These are phyloP conservation scores for Diaporthe sp. DNA, from an alignment of 2,329 filamentous ascomycete species.

Conservation along the genomic window DNA sequence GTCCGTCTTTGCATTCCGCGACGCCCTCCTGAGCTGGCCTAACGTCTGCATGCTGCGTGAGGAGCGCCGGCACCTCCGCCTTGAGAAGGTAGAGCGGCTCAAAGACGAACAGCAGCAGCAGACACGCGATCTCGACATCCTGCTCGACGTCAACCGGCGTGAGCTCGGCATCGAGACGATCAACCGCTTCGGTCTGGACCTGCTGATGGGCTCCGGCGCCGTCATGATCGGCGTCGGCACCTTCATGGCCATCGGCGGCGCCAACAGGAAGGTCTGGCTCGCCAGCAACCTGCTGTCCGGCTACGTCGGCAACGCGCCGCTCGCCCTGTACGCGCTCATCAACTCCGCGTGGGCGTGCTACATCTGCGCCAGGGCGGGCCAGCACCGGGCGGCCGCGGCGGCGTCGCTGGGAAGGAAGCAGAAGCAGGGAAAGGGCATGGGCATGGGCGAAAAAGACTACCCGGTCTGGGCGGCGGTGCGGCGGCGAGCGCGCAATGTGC, in stretches of 20 bases:
- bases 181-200: slow-evolving; percentile 64
- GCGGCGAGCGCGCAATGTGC: slow-evolving; percentile 53
- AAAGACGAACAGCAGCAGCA: slow-evolving; percentile 36
- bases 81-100: slow-evolving; percentile 21
- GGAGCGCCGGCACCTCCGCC: slow-evolving; percentile 50
- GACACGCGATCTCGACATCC: slow-evolving; percentile 46
- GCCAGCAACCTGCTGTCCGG: slow-evolving; percentile 67
- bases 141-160: slow-evolving; percentile 58
- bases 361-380: slow-evolving; percentile 55
- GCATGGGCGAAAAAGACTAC: neutral
- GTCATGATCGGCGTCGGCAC: slow-evolving; percentile 64
- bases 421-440: neutral
- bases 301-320: slow-evolving; percentile 65
- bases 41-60: slow-evolving; percentile 59
- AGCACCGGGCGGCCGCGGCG: slow-evolving; percentile 48
- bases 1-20: slow-evolving; percentile 58
- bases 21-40: slow-evolving; percentile 55
- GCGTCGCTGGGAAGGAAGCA: neutral
- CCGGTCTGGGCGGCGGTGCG: slow-evolving; percentile 45
- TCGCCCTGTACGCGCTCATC: slow-evolving; percentile 60
- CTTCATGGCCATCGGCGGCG: slow-evolving; percentile 65
- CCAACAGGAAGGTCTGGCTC: slow-evolving; percentile 53
- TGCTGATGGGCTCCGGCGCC: slow-evolving; percentile 62
- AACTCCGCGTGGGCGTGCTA: slow-evolving; percentile 62
- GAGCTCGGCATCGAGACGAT: slow-evolving; percentile 64